Percentiles rank a stretch among this genome's conserved stretches.
These are phyloP conservation scores for Massarina eburnea DNA, from an alignment of 2,329 filamentous ascomycete genomes.

Conservation along the genomic window DNA sequence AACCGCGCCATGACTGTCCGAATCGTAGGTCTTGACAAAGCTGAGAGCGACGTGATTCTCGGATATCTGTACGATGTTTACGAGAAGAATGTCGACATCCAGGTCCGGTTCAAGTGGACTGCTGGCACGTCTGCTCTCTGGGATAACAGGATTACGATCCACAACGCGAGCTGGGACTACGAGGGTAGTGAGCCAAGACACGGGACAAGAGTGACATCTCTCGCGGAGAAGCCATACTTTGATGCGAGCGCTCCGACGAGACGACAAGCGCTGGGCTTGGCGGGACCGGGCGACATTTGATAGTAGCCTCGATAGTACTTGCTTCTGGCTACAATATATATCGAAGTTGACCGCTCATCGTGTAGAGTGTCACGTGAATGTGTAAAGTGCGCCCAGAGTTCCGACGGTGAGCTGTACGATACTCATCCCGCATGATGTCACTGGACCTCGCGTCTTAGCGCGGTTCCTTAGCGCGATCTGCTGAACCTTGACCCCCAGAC, in stretches of 20 bases:
- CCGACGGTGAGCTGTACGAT: too few species aligned
- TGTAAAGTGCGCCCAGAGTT: too few species aligned
- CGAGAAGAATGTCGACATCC: slow-evolving; percentile 70
- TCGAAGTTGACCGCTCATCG: too few species aligned
- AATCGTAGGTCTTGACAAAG: slow-evolving; percentile 69
- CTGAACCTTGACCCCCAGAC: slow-evolving; percentile 5
- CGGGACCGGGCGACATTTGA: slow-evolving; percentile 58
- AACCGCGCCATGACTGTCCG: slow-evolving; percentile 69
- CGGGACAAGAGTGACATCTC: slow-evolving; percentile 69
- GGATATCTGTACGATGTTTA: slow-evolving; percentile 69
- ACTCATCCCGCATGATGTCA: slow-evolving; percentile 22
- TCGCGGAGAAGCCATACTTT: slow-evolving; percentile 73
- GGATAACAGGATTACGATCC: slow-evolving; percentile 75
- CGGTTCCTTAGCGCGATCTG: slow-evolving; percentile 9
- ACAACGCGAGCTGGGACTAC: slow-evolving; percentile 76
- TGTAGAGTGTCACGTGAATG: too few species aligned
- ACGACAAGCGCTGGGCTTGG: slow-evolving; percentile 65
- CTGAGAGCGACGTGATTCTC: slow-evolving; percentile 68
- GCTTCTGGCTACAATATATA: background rate
- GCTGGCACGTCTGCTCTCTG: slow-evolving; percentile 67
- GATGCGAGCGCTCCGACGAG: slow-evolving; percentile 65
- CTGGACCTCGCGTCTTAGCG: slow-evolving; percentile 19
- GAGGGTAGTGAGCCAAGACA: slow-evolving; percentile 67
- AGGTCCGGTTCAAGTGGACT: slow-evolving; percentile 72
- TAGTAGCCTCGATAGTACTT: background rate